Base-by-base conservation (phyloP, 2,329 filamentous ascomycete species). In the Penicillium sp. region DNA sequence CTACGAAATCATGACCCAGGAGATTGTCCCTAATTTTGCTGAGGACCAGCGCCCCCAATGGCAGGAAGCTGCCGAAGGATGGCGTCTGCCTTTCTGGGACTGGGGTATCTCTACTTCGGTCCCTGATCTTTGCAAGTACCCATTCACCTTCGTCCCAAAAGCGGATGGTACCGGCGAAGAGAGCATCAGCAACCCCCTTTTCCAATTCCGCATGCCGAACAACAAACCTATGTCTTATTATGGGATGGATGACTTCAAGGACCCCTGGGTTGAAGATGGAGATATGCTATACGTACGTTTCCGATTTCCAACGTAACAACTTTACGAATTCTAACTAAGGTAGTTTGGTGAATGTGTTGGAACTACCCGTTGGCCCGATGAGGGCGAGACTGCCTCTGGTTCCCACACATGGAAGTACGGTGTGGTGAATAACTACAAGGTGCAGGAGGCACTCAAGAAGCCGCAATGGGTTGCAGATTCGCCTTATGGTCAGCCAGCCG, bases 11-110 rank as follows among this genome's bases (percentile, higher is more conserved):
- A 79, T 40, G 70, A 14, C 6, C 9, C 7, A 37, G 3, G 33
- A 37, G 1, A 37, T 37, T 18, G n/a, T 23, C 79, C 33, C 33
- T 11, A 37, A 37, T 8, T 37, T 37, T 6, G 33, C 7, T 1
- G 33, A 37, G 33, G 33, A 37, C 29, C 12, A 14, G 29, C 29
- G 29, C 29, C 4, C 29, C 29, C 70, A 74, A 37, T 86, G 86
- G 62, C 56, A 65, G 31, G 60, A 62, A 18, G 75, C 77, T 9
- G 77, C 77, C 1, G 57, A 70, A 15, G 67, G 61, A 15, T 71
- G 80, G 47, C 75, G 79, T 18, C 69, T 79, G n/a, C 78, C 79
- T 3, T 81, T 77, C 64, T 81, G 78, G 78, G 78, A 81, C 62
- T 80, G 76, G 75, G 75, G 76, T 14, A 23, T 55, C n/a, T 56